Base-by-base conservation (phyloP, 208 protist genomes). In the Trypanosoma rangeli region DNA sequence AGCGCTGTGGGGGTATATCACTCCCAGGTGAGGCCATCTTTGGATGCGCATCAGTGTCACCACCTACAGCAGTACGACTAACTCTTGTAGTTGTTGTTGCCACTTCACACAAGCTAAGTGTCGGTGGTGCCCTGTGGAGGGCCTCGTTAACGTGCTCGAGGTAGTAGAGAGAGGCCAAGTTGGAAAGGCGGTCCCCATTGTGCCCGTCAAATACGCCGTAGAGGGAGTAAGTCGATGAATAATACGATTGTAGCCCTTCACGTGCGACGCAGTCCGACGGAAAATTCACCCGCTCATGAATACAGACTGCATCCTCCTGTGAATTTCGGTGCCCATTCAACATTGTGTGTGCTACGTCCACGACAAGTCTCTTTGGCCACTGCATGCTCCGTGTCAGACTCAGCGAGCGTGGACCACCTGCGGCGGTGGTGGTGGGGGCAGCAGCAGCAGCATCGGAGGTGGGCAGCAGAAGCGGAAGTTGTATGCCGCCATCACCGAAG, bases 201-300 rank as follows among this genome's bases (percentile, higher is more conserved):
- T 94, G 89, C 0, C 89, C 89, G 50, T 94, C 89, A 66, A 94
- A 92, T 4, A 94, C 86, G 26, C 77, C 89, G 29, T 85, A 83
- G 56, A 81, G 82, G 9, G 52, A 54, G 22, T 61, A 69, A 0
- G 63, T 46, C 42, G 42, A 46, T 46, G 42, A 24, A 46, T 18
- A 26, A 9, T 53, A 58, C 26, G 18, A 4, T 1, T 26, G 24
- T 28, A 31, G 15, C 37, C 15, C 42, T 15, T 54, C 35, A 1
- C 20, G 28, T 20, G 49, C 29, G 18, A 28, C 29, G 42, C 60
- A 55, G 5, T 59, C 60, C 28, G n/a, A 1, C 0, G 62, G 61
- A 49, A 68, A 74, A 15, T 5, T 29, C 26, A 71, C 44, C 20
- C 39, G 56, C 55, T 63, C 66, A 29, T 74, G 61, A 46, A 74